Percentiles rank a stretch among this genome's conserved stretches.
Evolutionary conservation across 495 filamentous ascomycete species (phyloP).

Genomic region (Viridothelium virens): DNA sequence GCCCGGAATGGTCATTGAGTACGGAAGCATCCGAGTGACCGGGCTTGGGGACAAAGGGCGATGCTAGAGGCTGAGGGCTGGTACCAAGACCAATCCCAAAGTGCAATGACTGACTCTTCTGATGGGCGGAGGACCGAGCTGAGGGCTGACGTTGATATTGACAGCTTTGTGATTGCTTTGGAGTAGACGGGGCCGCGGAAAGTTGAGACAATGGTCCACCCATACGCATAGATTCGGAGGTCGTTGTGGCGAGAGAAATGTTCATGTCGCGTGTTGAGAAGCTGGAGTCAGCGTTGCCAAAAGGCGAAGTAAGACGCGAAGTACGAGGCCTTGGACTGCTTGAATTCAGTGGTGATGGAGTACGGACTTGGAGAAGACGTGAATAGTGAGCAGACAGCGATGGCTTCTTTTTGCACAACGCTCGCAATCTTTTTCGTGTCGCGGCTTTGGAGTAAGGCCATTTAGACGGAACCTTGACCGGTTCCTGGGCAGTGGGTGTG

Average conservation of each 20-base stretch:
- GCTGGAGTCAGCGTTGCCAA: constrained; percentile 31
- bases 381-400: constrained; percentile 59
- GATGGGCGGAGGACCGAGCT: constrained; percentile 32
- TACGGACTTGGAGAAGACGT: constrained; percentile 62
- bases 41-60: constrained; percentile 18
- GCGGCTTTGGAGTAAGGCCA: constrained; percentile 83
- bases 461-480: constrained; percentile 31
- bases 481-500: constrained; percentile 50
- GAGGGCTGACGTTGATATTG: constrained; percentile 19
- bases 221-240: constrained; percentile 69
- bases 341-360: constrained; percentile 60
- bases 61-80: constrained; percentile 21
- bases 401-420: constrained; percentile 72
- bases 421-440: constrained; percentile 70
- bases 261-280: constrained; percentile 74
- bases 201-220: constrained; percentile 61
- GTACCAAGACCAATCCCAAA: constrained; percentile 33
- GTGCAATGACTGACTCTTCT: constrained; percentile 38
- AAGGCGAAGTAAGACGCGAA: constrained; percentile 31
- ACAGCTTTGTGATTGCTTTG: constrained; percentile 14
- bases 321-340: constrained; percentile 28
- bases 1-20: background rate
- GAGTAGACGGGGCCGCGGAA: constrained; percentile 34
- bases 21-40: background rate
- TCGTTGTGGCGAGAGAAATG: constrained; percentile 72